Evolutionary conservation across 176 grass and related monocot species (phyloP), one percentile per base, ranked within the genome.

Genomic region (Paspalum vaginatum): DNA sequence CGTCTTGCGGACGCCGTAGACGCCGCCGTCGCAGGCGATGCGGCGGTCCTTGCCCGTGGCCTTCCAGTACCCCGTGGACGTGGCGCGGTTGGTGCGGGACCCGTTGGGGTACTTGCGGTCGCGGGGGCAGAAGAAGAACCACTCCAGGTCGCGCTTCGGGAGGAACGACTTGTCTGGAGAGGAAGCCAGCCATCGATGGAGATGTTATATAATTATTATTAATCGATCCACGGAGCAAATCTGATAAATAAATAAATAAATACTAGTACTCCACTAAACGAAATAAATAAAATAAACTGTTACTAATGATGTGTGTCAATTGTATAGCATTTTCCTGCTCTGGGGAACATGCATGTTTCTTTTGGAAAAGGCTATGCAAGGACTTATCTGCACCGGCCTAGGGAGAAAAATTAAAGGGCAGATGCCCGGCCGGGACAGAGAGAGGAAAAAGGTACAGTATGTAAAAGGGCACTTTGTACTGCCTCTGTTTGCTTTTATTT

Each of bases 81-180:
- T 99, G 8, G 97, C 97, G 57, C 97, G 86, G 82, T 99, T 99
- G 22, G 97, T 99, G 14, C 97, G 93, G 2, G 93, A 95, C 2
- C 97, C 97, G 76, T 99, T 99, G 6, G 97, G 97, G 58, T 99
- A 99, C 79, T 99, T 99, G 46, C 82, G 90, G 84, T 99, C 97
- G 2, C 97, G 82, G 9, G 93, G 91, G 79, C 93, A 95, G 78
- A 99, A 99, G 83, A 99, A 99, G 84, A 99, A 99, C 97, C 97
- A 99, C 69, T 99, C 93, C 79, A 94, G 64, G 55, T 99, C 97
- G 41, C 89, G 78, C 80, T 95, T 99, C 12, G 93, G 97, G 17
- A 99, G 73, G 46, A 99, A 99, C 22, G 93, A 96, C 90, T 99
- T 99, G n/a, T 93, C 93, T 99, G 91, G 2, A 32, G 2, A 32